Conservation (phyloP, 2,329 filamentous ascomycete genomes). For the Xylariaceae sp. region DNA sequence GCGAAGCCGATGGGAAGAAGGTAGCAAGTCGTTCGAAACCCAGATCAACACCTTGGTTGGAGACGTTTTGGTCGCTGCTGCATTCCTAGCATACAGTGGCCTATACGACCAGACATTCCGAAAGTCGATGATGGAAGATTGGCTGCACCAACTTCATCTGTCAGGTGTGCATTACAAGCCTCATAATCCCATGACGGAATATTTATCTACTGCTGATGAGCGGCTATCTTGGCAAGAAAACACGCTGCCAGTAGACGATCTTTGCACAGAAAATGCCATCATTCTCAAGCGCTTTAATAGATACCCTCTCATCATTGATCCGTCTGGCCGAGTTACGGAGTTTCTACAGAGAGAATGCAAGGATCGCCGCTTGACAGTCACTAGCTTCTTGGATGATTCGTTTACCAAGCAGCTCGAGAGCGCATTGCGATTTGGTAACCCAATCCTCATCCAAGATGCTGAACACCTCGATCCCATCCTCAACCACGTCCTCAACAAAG, state of each 20-base stretch:
- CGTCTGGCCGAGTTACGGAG: slow-evolving; percentile 88
- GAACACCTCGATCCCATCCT: slow-evolving; percentile 96
- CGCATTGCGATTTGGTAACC: slow-evolving; percentile 93
- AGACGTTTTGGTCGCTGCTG: slow-evolving; percentile 92
- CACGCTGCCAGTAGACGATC: slow-evolving; percentile 86
- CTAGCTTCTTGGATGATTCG: slow-evolving; percentile 95
- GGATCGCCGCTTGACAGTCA: slow-evolving; percentile 88
- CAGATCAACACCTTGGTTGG: slow-evolving; percentile 96
- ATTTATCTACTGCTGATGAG: slow-evolving; percentile 93
- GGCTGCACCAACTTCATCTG: slow-evolving; percentile 85
- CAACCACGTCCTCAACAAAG: slow-evolving; percentile 98
- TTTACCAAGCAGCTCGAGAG: slow-evolving; percentile 98
- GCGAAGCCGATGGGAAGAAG: slow-evolving; percentile 88
- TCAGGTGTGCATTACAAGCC: slow-evolving; percentile 94
- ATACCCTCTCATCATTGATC: slow-evolving; percentile 97
- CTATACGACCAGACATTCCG: slow-evolving; percentile 98
- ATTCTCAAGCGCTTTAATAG: slow-evolving; percentile 96
- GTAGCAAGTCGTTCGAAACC: slow-evolving; percentile 96
- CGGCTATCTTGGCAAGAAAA: slow-evolving; percentile 93
- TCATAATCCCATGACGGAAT: slow-evolving; percentile 92
- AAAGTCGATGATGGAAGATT: slow-evolving; percentile 96
- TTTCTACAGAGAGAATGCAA: slow-evolving; percentile 94
- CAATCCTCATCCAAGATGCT: slow-evolving; percentile 96
- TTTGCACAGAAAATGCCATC: slow-evolving; percentile 98
- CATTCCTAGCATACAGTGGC: slow-evolving; percentile 93